These are phyloP conservation scores for Trichoderma citrinoviride DNA, from an alignment of 2,329 filamentous ascomycete species.

Conservation along the genomic window DNA sequence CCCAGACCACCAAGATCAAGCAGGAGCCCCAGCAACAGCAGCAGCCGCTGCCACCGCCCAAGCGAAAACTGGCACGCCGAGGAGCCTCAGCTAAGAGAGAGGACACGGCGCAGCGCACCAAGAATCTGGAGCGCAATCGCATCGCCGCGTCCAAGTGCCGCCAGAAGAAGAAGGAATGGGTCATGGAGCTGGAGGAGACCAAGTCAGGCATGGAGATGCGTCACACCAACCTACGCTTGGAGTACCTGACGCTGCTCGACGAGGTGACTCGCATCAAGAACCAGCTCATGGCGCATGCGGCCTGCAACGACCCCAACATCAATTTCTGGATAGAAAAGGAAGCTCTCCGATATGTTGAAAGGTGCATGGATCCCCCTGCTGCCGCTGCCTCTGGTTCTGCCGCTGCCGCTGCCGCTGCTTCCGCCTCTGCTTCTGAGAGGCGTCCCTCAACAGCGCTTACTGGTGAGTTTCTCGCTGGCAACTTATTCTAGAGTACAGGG, in stretches of 20 bases:
- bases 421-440: not conserved
- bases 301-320: constrained; percentile 53
- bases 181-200: constrained; percentile 48
- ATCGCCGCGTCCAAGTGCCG: constrained; percentile 72
- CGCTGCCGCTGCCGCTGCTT: no score
- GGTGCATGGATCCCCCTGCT: constrained; percentile 19
- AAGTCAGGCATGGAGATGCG: constrained; percentile 45
- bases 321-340: constrained; percentile 53
- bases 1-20: not conserved
- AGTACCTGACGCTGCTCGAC: constrained; percentile 42
- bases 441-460: constrained; percentile 8
- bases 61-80: not conserved
- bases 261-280: constrained; percentile 50
- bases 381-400: no score
- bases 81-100: not conserved
- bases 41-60: not conserved
- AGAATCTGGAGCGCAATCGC: constrained; percentile 67
- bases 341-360: constrained; percentile 48
- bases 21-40: not conserved
- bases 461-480: constrained; percentile 7
- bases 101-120: constrained; percentile 41
- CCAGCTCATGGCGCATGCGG: constrained; percentile 51
- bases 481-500: not conserved
- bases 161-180: constrained; percentile 61
- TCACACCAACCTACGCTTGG: constrained; percentile 43